Evolutionary conservation across 2,329 filamentous ascomycete genomes (phyloP), one percentile per base, ranked within the genome.

Genomic region (Mycocentrospora acerina): DNA sequence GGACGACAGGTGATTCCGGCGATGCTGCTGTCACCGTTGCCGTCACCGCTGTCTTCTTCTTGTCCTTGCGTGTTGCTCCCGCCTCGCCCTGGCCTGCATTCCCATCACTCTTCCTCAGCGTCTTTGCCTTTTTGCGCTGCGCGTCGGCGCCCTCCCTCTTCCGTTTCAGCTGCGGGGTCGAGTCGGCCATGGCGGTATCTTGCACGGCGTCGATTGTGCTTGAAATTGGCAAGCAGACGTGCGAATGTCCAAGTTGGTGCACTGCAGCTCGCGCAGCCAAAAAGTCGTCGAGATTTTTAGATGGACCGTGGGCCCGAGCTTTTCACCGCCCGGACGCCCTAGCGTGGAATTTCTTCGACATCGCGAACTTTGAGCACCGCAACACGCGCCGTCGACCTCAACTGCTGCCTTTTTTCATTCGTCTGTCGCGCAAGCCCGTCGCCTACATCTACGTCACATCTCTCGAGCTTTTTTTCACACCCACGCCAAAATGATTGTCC

Each of bases 401-500:
- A 33, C 24, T 5, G 19, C 19, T 22, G 12, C 25, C 25, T 27
- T 27, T 6, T 27, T 12, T 14, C 25, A 4, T 12, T 27, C 12
- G 13, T 7, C 25, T 27, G 35, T 54, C 55, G 46, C 48, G 10
- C 14, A 18, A 9, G n/a, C 29, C 13, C 19, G 30, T 8, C 35
- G 35, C 30, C 24, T 30, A 32, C 14, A 19, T 5, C 10, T n/a
- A n/a, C n/a, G n/a, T n/a, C n/a, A n/a, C n/a, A n/a, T n/a, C 9
- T 4, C 27, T 17, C 31, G 13, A n/a, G 7, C 25, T 27, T 27
- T 12, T 11, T 22, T 9, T 9, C 12, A 22, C 18, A 2, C 10
- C 16, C n/a, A 35, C 19, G 32, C 54, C 74, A 86, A 72, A 40
- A 98, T 98, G 93, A 98, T 98, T 72, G 97, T 98, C 57, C 93